phyloP scores from a whole-genome alignment of 345 rosid species.

The Acer negundo region DNA sequence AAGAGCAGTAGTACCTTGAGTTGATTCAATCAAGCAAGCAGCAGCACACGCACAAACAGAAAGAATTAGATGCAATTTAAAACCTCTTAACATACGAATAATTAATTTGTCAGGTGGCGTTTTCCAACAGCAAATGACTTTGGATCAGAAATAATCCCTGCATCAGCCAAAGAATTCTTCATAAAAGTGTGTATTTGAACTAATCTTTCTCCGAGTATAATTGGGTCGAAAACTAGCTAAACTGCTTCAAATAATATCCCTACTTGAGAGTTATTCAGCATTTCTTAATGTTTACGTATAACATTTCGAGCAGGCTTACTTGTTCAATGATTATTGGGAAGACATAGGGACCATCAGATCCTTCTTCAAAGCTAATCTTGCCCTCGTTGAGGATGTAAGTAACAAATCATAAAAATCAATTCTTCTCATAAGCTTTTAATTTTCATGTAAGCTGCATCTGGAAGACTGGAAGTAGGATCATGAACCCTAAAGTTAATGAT shows the following conservation, averaged over 20 bases:
- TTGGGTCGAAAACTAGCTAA: neutral
- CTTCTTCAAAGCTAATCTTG: conserved; percentile 92
- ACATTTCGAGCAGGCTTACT: conserved; percentile 69
- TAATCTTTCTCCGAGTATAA: neutral
- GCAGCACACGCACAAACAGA: neutral
- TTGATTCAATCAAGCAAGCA: neutral
- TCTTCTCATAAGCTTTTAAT: neutral
- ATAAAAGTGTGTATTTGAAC: conserved; percentile 49
- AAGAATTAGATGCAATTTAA: neutral
- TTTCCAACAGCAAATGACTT: conserved; percentile 98
- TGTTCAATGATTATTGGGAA: conserved; percentile 97
- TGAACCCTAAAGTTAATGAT: neutral
- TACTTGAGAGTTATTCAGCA: neutral
- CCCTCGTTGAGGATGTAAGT: conserved; percentile 90
- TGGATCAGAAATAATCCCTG: conserved; percentile 95
- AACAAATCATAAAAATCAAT: neutral
- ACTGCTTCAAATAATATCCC: neutral
- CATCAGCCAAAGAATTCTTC: conserved; percentile 78
- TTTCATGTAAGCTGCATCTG: neutral
- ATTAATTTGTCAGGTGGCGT: conserved; percentile 72
- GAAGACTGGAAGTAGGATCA: neutral
- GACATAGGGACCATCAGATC: conserved; percentile 98
- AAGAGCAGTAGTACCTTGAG: neutral
- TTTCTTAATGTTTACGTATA: neutral
- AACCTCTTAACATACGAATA: neutral